phyloP scores from a whole-genome alignment of 208 protist genomes.

The Wallacemonas sp. region DNA sequence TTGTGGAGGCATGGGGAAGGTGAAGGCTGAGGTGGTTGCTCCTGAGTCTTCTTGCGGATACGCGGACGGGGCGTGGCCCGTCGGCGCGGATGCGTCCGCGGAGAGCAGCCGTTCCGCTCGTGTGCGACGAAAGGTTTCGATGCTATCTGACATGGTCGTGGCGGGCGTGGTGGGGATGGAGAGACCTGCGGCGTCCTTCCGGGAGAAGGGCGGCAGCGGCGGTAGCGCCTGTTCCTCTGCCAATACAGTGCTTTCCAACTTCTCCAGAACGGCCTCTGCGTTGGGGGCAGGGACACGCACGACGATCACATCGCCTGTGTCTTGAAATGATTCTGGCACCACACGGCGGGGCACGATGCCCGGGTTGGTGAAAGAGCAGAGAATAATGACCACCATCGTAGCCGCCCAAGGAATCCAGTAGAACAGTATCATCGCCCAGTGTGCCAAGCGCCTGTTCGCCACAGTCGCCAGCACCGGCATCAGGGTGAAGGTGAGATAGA shows the following conservation, averaged over 20 bases:
- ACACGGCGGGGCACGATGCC: conserved; percentile 43
- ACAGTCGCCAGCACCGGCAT: conserved; percentile 19
- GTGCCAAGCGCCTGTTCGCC: conserved; percentile 19
- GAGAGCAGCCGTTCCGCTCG: conserved; percentile 7
- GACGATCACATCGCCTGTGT: conserved; percentile 37
- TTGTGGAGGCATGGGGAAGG: too few species aligned
- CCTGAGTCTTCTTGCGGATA: too few species aligned
- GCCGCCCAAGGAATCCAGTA: conserved; percentile 30
- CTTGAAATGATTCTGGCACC: conserved; percentile 24
- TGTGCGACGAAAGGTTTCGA: background rate
- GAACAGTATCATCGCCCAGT: conserved; percentile 27
- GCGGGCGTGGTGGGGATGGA: background rate
- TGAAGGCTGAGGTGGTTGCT: too few species aligned
- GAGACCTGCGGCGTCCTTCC: background rate
- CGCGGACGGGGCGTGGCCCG: too few species aligned
- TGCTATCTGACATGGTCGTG: background rate
- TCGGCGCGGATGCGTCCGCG: too few species aligned
- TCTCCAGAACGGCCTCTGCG: conserved; percentile 32
- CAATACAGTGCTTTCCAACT: conserved; percentile 13
- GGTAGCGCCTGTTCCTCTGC: background rate
- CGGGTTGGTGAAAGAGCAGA: conserved; percentile 43
- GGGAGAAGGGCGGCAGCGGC: background rate
- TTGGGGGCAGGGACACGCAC: conserved; percentile 46
- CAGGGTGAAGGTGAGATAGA: conserved; percentile 27
- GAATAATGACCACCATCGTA: conserved; percentile 25